These are phyloP conservation scores for Ilex paraguariensis DNA, from an alignment of 305 asterid species.

Conservation along the genomic window DNA sequence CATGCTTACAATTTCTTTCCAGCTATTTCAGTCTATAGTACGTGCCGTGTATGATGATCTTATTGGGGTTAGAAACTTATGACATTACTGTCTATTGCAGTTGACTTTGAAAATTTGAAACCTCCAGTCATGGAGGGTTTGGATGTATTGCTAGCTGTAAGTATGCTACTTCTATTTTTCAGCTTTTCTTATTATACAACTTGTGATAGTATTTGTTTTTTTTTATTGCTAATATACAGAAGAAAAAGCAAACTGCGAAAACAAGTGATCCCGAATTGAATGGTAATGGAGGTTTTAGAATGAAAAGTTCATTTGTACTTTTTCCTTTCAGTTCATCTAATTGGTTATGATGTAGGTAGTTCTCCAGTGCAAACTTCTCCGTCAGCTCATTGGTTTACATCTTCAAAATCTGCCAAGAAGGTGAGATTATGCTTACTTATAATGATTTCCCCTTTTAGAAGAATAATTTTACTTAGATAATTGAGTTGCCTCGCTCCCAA, in stretches of 20 bases:
- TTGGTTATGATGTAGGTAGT: constrained; percentile 43
- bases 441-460: no score
- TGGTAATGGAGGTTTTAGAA: constrained; percentile 46
- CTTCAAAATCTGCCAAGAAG: constrained; percentile 83
- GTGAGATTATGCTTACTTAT: constrained; percentile 25
- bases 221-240: constrained; percentile 36
- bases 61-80: background rate
- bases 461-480: no score
- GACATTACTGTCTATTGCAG: constrained; percentile 37
- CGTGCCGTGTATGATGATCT: background rate
- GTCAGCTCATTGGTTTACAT: constrained; percentile 84
- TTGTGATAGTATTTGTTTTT: constrained; percentile 3
- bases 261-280: constrained; percentile 42
- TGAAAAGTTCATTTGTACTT: constrained; percentile 2
- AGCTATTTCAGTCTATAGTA: background rate
- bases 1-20: background rate
- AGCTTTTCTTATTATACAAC: constrained; percentile 3
- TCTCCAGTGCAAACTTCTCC: constrained; percentile 55
- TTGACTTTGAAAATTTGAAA: constrained; percentile 69
- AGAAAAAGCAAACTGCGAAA: constrained; percentile 43
- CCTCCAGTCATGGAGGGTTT: constrained; percentile 85
- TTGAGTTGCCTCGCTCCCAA: no score
- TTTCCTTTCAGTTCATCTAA: constrained; percentile 19
- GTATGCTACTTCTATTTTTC: constrained; percentile 22
- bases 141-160: constrained; percentile 64